Percentiles rank a stretch among this genome's conserved stretches.
Evolutionary conservation across 2,329 filamentous ascomycete species (phyloP).

Genomic region (Emmonsiellopsis sp.): DNA sequence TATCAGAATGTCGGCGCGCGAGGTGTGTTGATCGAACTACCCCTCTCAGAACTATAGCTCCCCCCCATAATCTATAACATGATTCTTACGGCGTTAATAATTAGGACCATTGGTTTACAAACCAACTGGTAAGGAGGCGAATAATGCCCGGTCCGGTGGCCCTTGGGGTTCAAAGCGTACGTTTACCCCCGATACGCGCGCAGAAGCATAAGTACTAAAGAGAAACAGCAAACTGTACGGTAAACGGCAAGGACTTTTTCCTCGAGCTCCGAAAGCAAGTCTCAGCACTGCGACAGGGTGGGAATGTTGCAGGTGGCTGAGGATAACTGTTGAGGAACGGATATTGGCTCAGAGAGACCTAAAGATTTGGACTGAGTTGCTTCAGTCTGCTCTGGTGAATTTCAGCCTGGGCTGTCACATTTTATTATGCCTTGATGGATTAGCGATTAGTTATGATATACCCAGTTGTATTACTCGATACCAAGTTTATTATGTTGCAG

Average conservation of each 20-base stretch:
- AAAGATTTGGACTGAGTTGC: background rate
- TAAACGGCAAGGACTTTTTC: conserved; percentile 41
- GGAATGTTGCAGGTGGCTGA: conserved; percentile 26
- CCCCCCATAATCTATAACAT: background rate
- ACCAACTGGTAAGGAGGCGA: conserved; percentile 25
- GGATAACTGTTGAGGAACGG: background rate
- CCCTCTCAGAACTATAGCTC: background rate
- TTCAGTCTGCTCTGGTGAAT: background rate
- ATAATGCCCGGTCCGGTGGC: conserved; percentile 25
- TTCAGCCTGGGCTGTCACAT: background rate
- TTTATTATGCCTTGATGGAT: background rate
- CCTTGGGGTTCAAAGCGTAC: conserved; percentile 38
- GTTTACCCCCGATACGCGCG: conserved; percentile 6
- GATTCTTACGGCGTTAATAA: conserved; percentile 4
- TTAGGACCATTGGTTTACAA: conserved; percentile 26
- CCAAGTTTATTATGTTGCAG: background rate
- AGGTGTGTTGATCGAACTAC: conserved; percentile 16
- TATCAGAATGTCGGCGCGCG: conserved; percentile 17
- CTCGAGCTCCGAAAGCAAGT: conserved; percentile 40
- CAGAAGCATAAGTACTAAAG: conserved; percentile 8
- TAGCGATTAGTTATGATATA: conserved; percentile 3
- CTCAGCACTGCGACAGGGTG: conserved; percentile 28
- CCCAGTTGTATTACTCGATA: background rate
- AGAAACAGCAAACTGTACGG: conserved; percentile 36
- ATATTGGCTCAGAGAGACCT: background rate